These are phyloP conservation scores for Penicillium paneum DNA, from an alignment of 2,329 filamentous ascomycete species.

Conservation along the genomic window DNA sequence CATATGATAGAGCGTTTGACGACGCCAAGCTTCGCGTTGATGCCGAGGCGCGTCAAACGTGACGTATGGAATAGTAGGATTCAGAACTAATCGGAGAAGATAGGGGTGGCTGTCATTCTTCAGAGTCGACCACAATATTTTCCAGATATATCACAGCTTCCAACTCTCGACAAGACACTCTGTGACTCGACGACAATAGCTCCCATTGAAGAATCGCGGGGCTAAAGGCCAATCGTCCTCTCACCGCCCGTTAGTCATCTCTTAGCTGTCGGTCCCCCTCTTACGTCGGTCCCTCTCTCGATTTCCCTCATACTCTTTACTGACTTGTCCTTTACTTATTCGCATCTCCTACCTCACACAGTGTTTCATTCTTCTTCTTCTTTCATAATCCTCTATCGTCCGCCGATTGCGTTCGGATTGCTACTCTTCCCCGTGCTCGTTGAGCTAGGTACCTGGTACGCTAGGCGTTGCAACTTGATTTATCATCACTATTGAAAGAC, in stretches of 20 bases:
- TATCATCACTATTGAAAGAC: constrained; percentile 37
- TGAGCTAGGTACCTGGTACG: constrained; percentile 27
- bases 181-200: neutral
- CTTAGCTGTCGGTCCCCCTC: constrained; percentile 24
- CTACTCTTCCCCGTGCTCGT: constrained; percentile 10
- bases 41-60: constrained; percentile 16
- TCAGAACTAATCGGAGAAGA: neutral
- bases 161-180: neutral
- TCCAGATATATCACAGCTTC: neutral
- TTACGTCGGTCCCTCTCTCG: constrained; percentile 25
- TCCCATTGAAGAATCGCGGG: constrained; percentile 5
- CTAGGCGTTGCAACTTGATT: constrained; percentile 28
- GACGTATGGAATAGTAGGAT: neutral
- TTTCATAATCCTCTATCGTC: constrained; percentile 1
- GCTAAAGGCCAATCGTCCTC: constrained; percentile 1
- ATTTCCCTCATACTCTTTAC: constrained; percentile 7
- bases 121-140: neutral
- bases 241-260: constrained; percentile 10
- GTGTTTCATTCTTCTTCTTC: constrained; percentile 7
- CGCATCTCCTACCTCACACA: constrained; percentile 3
- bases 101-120: neutral
- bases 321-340: constrained; percentile 16
- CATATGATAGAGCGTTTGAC: constrained; percentile 32
- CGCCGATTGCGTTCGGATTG: constrained; percentile 11
- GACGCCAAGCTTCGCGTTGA: constrained; percentile 8